Conservation (phyloP, 2,329 filamentous ascomycete genomes). For the Aspergillus costaricaensis region DNA sequence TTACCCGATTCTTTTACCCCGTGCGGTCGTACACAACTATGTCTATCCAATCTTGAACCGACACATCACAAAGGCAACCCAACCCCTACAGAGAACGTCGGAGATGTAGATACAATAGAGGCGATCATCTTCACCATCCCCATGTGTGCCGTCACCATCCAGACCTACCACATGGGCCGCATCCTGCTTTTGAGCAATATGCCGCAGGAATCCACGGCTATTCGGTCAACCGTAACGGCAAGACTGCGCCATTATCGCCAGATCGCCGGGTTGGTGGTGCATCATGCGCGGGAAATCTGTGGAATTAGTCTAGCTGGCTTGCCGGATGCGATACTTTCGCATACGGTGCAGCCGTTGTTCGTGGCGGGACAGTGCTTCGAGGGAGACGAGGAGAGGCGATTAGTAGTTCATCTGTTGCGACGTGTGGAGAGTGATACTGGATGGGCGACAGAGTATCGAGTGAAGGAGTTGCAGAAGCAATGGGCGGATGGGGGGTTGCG, state of each 20-base stretch:
- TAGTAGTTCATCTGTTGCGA: background rate
- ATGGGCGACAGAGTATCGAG: too few species aligned
- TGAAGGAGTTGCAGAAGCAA: too few species aligned
- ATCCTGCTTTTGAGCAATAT: slow-evolving; percentile 61
- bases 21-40: slow-evolving; percentile 46
- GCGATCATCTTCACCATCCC: slow-evolving; percentile 36
- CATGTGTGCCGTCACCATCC: slow-evolving; percentile 62
- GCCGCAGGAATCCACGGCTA: slow-evolving; percentile 55
- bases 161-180: slow-evolving; percentile 62
- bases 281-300: slow-evolving; percentile 58
- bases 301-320: slow-evolving; percentile 56
- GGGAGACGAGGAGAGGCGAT: slow-evolving; percentile 20
- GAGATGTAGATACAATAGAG: background rate
- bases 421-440: too few species aligned
- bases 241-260: slow-evolving; percentile 55
- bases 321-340: slow-evolving; percentile 52
- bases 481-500: too few species aligned
- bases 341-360: slow-evolving; percentile 23
- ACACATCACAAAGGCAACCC: background rate
- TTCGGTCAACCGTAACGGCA: slow-evolving; percentile 49
- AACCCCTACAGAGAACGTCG: background rate
- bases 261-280: slow-evolving; percentile 50
- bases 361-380: slow-evolving; percentile 49
- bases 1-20: slow-evolving; percentile 56
- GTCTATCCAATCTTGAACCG: background rate